phyloP scores from a whole-genome alignment of 1,139 yeast species.

The Ashbya aceris region DNA sequence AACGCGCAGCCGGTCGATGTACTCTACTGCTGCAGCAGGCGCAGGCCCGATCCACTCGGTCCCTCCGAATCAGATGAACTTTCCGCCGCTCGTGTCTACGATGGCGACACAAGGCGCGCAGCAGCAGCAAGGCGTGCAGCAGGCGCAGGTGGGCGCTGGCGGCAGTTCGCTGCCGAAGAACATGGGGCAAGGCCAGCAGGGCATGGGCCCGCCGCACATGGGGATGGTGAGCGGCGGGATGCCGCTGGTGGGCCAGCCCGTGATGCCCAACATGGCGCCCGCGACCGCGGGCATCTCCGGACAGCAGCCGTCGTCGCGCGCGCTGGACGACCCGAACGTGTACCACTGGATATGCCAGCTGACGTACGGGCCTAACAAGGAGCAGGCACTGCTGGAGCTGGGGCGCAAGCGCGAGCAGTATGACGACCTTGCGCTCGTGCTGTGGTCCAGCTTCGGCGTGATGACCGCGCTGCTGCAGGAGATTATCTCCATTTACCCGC shows the following conservation, averaged over 20 bases:
- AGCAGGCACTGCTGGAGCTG: constrained; percentile 81
- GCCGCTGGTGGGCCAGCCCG: constrained; percentile 9
- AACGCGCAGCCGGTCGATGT: neutral
- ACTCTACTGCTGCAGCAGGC: constrained; percentile 3
- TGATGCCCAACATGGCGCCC: constrained; percentile 2
- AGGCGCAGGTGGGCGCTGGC: neutral
- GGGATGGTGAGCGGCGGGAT: constrained; percentile 7
- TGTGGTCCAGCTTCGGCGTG: constrained; percentile 96
- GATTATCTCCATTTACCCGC: constrained; percentile 81
- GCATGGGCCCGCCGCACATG: neutral
- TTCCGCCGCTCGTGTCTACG: constrained; percentile 3
- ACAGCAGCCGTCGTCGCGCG: constrained; percentile 27
- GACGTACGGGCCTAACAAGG: constrained; percentile 83
- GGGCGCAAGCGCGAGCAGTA: constrained; percentile 93
- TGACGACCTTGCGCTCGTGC: constrained; percentile 83
- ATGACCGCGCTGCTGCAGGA: constrained; percentile 89
- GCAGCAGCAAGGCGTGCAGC: constrained; percentile 1
- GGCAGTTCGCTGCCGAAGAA: neutral
- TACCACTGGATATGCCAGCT: constrained; percentile 86
- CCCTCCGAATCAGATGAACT: constrained; percentile 2
- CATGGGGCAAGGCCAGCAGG: constrained; percentile 1
- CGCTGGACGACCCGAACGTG: constrained; percentile 77
- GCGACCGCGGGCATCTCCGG: constrained; percentile 6
- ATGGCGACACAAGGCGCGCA: neutral
- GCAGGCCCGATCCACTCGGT: neutral